Base-by-base conservation (phyloP, 2,329 filamentous ascomycete genomes). In the Fusarium sp. region DNA sequence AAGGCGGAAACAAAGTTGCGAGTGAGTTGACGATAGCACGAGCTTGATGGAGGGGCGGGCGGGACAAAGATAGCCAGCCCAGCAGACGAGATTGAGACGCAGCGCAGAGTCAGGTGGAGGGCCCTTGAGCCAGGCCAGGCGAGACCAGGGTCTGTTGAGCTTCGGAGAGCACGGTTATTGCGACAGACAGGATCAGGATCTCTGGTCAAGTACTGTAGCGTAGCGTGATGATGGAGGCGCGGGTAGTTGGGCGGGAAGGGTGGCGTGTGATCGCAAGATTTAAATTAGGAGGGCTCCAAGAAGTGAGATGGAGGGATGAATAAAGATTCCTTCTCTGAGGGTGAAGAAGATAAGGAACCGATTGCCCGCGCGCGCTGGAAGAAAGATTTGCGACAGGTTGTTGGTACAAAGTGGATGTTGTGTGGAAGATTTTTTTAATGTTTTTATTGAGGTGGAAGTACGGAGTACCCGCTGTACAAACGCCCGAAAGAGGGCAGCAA, bases 141-240 rank as follows among this genome's bases (percentile, higher is more conserved):
- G 53, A 60, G 66, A 69, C 71, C 58, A 57, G 71, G 71, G 70
- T 72, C 61, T 55, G 68, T 58, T 52, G 65, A 57, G 58, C 61
- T 56, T 68, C 66, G 59, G 55, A 61, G 59, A 65, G 57, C 68
- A 73, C 69, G 63, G 71, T 62, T 62, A 58, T 58, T 56, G 61
- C 58, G 55, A 68, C 46, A 28, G 58, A 40, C 24, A 58, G 60
- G 48, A 46, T 49, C 22, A 52, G 65, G 52, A 58, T 66, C 51
- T 61, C 31, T 62, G 51, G n/a, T 20, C 46, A 39, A 43, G 50
- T 58, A 53, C 33, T 50, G 43, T 56, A 54, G 44, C 46, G 61
- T 68, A 69, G 68, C 57, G 65, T 62, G 70, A 73, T 72, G 71
- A 74, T 72, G 59, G 69, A 71, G 72, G 72, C 72, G 71, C 69